A percentile compares a stretch with the other conserved stretches of the same genome.
These are phyloP conservation scores for Sporopachydermia quercuum DNA, from an alignment of 805 yeast genomes.

Conservation along the genomic window DNA sequence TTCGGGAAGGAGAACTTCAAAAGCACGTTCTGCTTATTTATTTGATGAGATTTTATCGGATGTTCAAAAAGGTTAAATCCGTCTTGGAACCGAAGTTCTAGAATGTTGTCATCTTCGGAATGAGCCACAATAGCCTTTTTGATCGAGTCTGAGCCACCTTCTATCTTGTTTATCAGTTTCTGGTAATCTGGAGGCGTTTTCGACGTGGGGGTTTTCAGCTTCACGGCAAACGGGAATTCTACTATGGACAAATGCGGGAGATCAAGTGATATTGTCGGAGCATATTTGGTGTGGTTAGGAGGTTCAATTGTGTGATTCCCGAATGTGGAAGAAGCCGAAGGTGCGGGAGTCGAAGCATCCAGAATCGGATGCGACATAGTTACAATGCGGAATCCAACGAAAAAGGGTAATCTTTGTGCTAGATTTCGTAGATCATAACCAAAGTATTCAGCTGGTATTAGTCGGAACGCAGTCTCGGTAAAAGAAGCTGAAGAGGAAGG, in stretches of 20 bases:
- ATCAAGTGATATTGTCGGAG: constrained; percentile 30
- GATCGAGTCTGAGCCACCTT: not conserved
- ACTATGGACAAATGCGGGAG: constrained; percentile 61
- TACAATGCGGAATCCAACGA: too few species aligned
- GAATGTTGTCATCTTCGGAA: constrained; percentile 9
- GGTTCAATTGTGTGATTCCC: too few species aligned
- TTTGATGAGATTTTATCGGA: constrained; percentile 26
- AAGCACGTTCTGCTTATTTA: constrained; percentile 16
- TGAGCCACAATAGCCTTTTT: not conserved
- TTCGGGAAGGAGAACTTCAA: constrained; percentile 19
- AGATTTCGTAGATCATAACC: too few species aligned
- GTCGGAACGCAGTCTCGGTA: too few species aligned
- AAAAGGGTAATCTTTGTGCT: too few species aligned
- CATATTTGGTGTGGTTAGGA: too few species aligned
- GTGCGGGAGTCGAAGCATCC: too few species aligned
- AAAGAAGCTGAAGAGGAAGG: too few species aligned
- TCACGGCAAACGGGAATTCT: constrained; percentile 65
- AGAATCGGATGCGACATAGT: too few species aligned
- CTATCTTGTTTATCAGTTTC: not conserved
- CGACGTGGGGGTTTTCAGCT: constrained; percentile 7
- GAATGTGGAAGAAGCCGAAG: too few species aligned
- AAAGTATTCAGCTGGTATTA: too few species aligned
- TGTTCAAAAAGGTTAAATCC: constrained; percentile 28
- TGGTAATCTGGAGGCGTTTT: not conserved
- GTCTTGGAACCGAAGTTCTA: constrained; percentile 22